phyloP scores from a whole-genome alignment of 805 yeast species.

The Wickerhamiella nectarea region DNA sequence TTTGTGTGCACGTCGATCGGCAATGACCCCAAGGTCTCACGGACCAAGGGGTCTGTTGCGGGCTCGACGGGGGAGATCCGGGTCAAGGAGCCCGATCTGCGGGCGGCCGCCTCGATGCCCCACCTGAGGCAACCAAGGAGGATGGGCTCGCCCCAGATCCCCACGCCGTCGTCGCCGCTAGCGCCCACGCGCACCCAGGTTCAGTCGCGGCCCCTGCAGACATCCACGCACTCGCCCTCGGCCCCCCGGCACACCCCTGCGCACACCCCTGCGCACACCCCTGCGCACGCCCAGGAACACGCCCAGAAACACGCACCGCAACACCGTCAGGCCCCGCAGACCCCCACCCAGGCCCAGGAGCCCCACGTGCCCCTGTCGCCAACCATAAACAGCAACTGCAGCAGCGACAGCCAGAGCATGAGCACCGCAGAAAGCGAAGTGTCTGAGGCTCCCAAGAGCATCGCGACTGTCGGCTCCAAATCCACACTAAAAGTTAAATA shows the following conservation, averaged over 20 bases:
- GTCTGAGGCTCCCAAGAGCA: neutral
- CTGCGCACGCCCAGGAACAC: too few relatives aligned
- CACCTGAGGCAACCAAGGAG: neutral
- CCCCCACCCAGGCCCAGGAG: neutral
- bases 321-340: neutral
- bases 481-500: neutral
- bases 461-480: neutral
- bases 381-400: neutral
- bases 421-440: neutral
- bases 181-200: too few relatives aligned
- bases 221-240: too few relatives aligned
- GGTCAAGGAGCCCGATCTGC: neutral
- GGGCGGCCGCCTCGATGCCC: neutral
- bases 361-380: neutral
- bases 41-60: neutral
- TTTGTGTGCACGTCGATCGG: constrained; percentile 35
- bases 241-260: too few relatives aligned
- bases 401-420: neutral
- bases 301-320: neutral
- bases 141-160: too few relatives aligned
- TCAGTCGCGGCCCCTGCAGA: too few relatives aligned
- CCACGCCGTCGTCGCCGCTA: too few relatives aligned
- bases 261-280: too few relatives aligned
- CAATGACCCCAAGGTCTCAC: constrained; percentile 1
- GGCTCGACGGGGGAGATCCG: neutral